Evolutionary conservation across 768 basidiomycete species (phyloP), one percentile per base, ranked within the genome.

Genomic region (Suillus brevipes): DNA sequence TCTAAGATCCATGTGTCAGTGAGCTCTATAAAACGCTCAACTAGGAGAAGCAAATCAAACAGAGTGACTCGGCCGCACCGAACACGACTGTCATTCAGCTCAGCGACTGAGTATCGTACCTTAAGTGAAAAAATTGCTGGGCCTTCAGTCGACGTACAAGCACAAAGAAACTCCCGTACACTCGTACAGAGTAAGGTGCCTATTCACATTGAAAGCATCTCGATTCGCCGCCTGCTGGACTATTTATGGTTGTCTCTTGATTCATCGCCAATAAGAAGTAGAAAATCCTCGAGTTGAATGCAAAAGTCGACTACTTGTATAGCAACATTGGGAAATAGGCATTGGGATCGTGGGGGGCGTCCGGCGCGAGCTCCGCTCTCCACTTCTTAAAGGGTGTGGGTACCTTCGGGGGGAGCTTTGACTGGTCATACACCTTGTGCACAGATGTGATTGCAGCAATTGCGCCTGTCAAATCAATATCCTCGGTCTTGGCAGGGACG

Each of bases 291-390:
- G 58, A 50, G 23, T 45, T 53, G 25, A 23, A 40, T n/a, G 2
- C 20, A 40, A 37, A 65, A 38, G 38, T 20, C n/a, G 50, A 65
- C 66, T 66, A 85, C 73, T 80, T 84, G 81, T 88, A 88, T 65
- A 93, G 73, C 52, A 80, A 71, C 92, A 94, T 92, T 13, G 92
- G 92, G 79, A 93, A 97, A 78, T 95, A 95, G 3, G 89, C 81
- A 71, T 89, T 76, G 52, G 89, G 87, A 65, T 89, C 88, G 72
- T 95, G 94, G 23, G 95, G 95, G n/a, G 92, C 87, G 70, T 91
- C 86, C 3, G 86, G 86, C 2, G 90, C 86, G 50, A 82, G 78
- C 73, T 88, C 78, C 6, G 94, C 91, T 43, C 80, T 78, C 95
- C 95, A 97, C 65, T 85, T 86, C 75, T 83, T 85, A 79, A 84